These are phyloP conservation scores for Blepharisma stoltei DNA, from an alignment of 73 alveolate species.

Conservation along the genomic window DNA sequence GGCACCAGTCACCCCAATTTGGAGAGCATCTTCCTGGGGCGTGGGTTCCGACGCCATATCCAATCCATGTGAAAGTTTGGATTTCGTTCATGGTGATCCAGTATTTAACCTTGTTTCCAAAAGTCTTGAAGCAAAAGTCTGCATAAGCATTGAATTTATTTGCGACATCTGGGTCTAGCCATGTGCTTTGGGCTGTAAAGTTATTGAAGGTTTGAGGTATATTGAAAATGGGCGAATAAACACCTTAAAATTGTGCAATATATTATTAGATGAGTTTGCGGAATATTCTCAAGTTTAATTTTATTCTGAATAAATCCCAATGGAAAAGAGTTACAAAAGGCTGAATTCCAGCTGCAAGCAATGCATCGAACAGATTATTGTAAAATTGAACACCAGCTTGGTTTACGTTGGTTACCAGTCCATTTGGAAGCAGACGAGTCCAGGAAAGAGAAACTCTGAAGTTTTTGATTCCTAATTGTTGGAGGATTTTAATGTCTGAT, in stretches of 20 bases:
- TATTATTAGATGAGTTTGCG: too few species aligned
- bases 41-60: slow-evolving; percentile 41
- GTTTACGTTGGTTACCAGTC: slow-evolving; percentile 26
- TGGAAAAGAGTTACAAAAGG: slow-evolving; percentile 56
- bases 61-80: slow-evolving; percentile 49
- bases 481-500: slow-evolving; percentile 51
- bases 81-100: slow-evolving; percentile 54
- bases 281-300: too few species aligned
- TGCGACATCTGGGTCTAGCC: slow-evolving; percentile 35
- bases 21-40: slow-evolving; percentile 59
- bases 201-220: slow-evolving; percentile 30
- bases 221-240: too few species aligned
- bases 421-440: slow-evolving; percentile 50
- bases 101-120: slow-evolving; percentile 43
- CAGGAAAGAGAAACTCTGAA: slow-evolving; percentile 47
- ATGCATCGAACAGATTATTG: slow-evolving; percentile 21
- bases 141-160: slow-evolving; percentile 42
- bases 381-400: slow-evolving; percentile 42
- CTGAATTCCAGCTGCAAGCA: slow-evolving; percentile 41
- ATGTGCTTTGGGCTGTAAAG: neutral
- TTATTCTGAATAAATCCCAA: too few species aligned
- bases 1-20: slow-evolving; percentile 31
- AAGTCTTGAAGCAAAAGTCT: slow-evolving; percentile 43
- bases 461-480: slow-evolving; percentile 44
- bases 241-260: too few species aligned